phyloP scores from a whole-genome alignment of 805 yeast genomes.

The Candida chauliodis region DNA sequence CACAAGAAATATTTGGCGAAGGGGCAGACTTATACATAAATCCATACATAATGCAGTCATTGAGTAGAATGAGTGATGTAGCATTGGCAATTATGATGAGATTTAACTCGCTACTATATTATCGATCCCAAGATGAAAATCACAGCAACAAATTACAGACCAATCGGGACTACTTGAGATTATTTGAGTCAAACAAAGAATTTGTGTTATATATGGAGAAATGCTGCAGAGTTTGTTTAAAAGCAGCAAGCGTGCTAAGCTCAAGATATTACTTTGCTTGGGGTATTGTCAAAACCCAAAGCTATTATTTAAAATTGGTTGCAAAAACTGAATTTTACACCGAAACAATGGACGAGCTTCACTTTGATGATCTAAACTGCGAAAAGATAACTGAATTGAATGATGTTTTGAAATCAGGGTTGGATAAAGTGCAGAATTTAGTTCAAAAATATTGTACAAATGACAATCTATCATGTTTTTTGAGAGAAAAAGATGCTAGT shows the following conservation, averaged over 20 bases:
- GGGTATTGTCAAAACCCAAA: slow-evolving; percentile 59
- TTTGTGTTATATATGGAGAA: slow-evolving; percentile 11
- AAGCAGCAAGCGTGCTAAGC: slow-evolving; percentile 38
- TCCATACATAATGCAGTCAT: slow-evolving; percentile 28
- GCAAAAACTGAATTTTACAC: slow-evolving; percentile 21
- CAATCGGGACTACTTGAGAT: slow-evolving; percentile 7
- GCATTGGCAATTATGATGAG: slow-evolving; percentile 20
- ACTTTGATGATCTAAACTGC: slow-evolving; percentile 6
- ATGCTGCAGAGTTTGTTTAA: slow-evolving; percentile 12
- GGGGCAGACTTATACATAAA: slow-evolving; percentile 40
- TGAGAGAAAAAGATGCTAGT: neutral
- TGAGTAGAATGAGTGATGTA: slow-evolving; percentile 27
- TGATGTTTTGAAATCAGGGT: slow-evolving; percentile 1
- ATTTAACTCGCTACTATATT: slow-evolving; percentile 17
- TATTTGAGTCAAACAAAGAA: slow-evolving; percentile 9
- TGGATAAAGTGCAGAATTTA: slow-evolving; percentile 3
- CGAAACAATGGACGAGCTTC: slow-evolving; percentile 3
- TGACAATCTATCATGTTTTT: slow-evolving; percentile 6
- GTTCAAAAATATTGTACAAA: slow-evolving; percentile 6
- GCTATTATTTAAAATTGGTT: slow-evolving; percentile 35
- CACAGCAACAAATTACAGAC: slow-evolving; percentile 8
- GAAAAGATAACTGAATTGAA: slow-evolving; percentile 8
- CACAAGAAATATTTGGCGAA: slow-evolving; percentile 36
- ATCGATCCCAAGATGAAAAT: slow-evolving; percentile 4
- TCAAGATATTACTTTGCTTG: slow-evolving; percentile 63